Evolutionary conservation across 305 asterid species (phyloP), one percentile per base, ranked within the genome.

Genomic region (Plantago coronopus): DNA sequence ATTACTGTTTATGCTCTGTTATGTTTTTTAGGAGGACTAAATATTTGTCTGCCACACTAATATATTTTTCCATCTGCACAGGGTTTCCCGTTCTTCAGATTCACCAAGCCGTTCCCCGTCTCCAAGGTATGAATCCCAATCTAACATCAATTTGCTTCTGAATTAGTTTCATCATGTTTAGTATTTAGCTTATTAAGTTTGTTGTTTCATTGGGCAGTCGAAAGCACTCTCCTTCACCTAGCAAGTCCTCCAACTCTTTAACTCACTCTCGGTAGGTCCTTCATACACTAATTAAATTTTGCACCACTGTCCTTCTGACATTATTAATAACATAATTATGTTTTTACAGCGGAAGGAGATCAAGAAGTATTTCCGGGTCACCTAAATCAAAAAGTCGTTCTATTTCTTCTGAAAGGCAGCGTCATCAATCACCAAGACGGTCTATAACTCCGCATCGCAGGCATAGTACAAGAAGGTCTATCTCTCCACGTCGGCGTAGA

Each of bases 281-380:
- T 46, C 14, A 21, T 45, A 44, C 6, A 27, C 38, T 31, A 20
- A 62, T 37, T 56, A 54, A 16, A 15, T 57, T 56, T 45, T 48
- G 37, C n/a, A n/a, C n/a, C n/a, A n/a, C n/a, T n/a, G 17, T 25
- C 27, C 10, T 42, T 73, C 47, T 44, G 47, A 19, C 13, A 19
- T 60, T 49, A 67, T 49, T 50, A 57, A 42, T 55, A 55, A n/a
- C n/a, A 53, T 65, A 25, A 60, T 43, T 64, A 17, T 71, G 53
- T 55, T 56, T 66, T 37, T 68, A 27, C 54, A 81, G 87, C 76
- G 86, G 69, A 74, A 78, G 88, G 64, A 82, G 85, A 69, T 79
- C 90, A 67, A 80, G 81, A 77, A 84, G 89, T 74, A 55, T 57
- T 42, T 84, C 96, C 25, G 71, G 77, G 70, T 74, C 81, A 38